Evolutionary conservation across 148 eudicot genomes (phyloP).

Genomic region (Cornus controversa): DNA sequence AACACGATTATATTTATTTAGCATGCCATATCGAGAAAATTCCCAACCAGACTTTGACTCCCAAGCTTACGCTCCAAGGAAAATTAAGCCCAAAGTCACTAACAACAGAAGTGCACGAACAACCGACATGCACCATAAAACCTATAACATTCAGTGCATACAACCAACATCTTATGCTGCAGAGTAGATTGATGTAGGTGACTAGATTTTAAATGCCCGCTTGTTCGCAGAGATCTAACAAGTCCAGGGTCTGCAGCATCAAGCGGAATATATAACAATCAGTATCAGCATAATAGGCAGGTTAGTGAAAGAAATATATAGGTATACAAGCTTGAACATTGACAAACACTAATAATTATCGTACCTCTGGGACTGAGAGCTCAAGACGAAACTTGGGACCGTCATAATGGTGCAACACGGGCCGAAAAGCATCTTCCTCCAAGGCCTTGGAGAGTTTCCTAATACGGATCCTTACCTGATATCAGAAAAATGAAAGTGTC

Average conservation of each 20-base stretch:
- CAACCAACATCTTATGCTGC: constrained; percentile 21
- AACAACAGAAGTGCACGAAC: constrained; percentile 26
- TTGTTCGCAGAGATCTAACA: constrained; percentile 96
- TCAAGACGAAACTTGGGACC: constrained; percentile 99
- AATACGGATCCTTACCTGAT: constrained; percentile 85
- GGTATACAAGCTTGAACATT: neutral
- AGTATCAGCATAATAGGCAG: neutral
- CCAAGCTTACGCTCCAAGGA: constrained; percentile 69
- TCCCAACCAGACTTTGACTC: constrained; percentile 44
- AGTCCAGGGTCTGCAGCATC: constrained; percentile 75
- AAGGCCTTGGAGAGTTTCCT: constrained; percentile 85
- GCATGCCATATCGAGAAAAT: constrained; percentile 23
- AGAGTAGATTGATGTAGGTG: constrained; percentile 7
- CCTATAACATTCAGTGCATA: constrained; percentile 3
- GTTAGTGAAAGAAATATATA: neutral
- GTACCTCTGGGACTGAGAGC: constrained; percentile 94
- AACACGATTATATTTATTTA: constrained; percentile 27
- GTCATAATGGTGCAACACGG: constrained; percentile 98
- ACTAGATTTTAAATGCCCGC: constrained; percentile 48
- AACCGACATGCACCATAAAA: constrained; percentile 26
- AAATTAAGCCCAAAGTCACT: constrained; percentile 19
- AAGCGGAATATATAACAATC: constrained; percentile 4
- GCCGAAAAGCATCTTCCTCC: constrained; percentile 98
- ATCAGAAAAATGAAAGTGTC: neutral
- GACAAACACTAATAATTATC: neutral